A percentile compares a stretch with the other conserved stretches of the same genome.
phyloP scores from a whole-genome alignment of 257 asterid species.

The Nicotiana otophora region DNA sequence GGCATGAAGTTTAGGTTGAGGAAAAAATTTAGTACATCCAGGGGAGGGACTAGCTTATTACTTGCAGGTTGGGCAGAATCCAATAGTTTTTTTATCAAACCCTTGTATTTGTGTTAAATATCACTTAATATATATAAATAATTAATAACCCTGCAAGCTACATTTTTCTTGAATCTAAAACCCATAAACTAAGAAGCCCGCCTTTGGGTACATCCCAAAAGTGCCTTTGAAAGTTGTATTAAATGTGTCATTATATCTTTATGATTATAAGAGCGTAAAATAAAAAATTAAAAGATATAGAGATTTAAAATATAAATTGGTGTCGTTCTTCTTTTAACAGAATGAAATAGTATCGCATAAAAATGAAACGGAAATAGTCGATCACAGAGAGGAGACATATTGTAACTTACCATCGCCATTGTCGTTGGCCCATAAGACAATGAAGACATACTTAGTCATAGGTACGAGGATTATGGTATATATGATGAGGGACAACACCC shows the following conservation, averaged over 20 bases:
- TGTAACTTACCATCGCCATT: slow-evolving; percentile 58
- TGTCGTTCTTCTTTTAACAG: background rate
- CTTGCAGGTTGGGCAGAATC: too few species aligned
- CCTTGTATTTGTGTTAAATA: too few species aligned
- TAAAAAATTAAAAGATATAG: background rate
- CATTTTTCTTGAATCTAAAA: too few species aligned
- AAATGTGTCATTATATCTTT: background rate
- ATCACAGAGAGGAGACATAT: background rate
- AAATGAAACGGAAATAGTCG: background rate
- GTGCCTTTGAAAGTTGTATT: background rate
- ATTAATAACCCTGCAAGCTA: too few species aligned
- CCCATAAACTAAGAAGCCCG: too few species aligned
- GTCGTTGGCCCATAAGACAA: slow-evolving; percentile 73
- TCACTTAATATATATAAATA: too few species aligned
- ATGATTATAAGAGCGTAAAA: background rate
- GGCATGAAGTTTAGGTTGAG: too few species aligned
- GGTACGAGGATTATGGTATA: slow-evolving; percentile 62
- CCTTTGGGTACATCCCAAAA: too few species aligned
- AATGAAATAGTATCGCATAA: background rate
- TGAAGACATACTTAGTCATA: slow-evolving; percentile 58
- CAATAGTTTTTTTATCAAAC: too few species aligned
- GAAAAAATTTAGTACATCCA: too few species aligned
- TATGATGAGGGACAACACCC: slow-evolving; percentile 62
- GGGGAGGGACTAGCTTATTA: too few species aligned
- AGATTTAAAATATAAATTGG: background rate